A percentile compares a stretch with the other conserved stretches of the same genome.
Evolutionary conservation across 768 basidiomycete genomes (phyloP).

Genomic region (Boletus pseudo-olivaceus): DNA sequence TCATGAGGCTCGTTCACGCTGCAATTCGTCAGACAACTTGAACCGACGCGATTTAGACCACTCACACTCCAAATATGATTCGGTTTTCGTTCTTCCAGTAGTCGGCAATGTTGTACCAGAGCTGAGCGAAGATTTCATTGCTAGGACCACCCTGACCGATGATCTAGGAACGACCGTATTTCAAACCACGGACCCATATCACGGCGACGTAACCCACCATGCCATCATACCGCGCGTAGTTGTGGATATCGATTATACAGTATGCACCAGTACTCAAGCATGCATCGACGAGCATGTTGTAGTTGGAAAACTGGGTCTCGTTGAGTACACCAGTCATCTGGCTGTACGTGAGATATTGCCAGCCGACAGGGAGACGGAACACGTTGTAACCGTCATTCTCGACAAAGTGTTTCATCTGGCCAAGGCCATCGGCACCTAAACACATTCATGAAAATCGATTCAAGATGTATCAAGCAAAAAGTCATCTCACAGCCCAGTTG

Average conservation of each 20-base stretch:
- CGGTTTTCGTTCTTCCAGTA: slow-evolving; percentile 41
- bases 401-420: slow-evolving; percentile 64
- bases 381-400: slow-evolving; percentile 50
- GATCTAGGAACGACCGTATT: slow-evolving; percentile 32
- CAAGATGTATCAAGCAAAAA: background rate
- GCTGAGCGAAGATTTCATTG: slow-evolving; percentile 48
- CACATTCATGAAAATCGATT: background rate
- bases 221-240: slow-evolving; percentile 56
- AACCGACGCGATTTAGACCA: background rate
- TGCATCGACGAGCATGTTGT: slow-evolving; percentile 42
- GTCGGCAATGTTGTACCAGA: slow-evolving; percentile 52
- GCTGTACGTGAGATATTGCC: slow-evolving; percentile 50
- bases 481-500: slow-evolving; percentile 38
- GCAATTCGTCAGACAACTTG: background rate
- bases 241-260: slow-evolving; percentile 59
- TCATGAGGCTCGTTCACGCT: slow-evolving; percentile 69
- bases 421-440: slow-evolving; percentile 19
- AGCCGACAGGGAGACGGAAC: slow-evolving; percentile 59
- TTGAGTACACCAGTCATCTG: slow-evolving; percentile 40
- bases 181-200: background rate
- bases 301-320: slow-evolving; percentile 42
- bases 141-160: slow-evolving; percentile 63
- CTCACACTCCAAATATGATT: slow-evolving; percentile 49
- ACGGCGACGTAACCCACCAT: slow-evolving; percentile 24
- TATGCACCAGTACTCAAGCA: slow-evolving; percentile 48